phyloP scores from a whole-genome alignment of 2,329 filamentous ascomycete species.

The Nakataea oryzae region DNA sequence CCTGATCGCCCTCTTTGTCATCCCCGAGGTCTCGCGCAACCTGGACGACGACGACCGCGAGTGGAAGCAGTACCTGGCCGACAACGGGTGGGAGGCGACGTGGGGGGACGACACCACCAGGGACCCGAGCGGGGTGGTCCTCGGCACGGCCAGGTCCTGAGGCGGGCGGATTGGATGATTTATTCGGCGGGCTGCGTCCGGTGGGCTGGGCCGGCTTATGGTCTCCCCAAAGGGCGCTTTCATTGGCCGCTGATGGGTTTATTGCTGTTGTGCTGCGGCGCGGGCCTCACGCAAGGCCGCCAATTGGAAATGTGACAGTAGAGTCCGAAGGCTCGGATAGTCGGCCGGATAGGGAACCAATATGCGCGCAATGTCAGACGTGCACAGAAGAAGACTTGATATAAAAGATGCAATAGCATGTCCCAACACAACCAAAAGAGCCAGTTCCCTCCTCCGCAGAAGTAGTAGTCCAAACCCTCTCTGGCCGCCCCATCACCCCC shows the following conservation, averaged over 20 bases:
- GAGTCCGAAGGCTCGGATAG: background rate
- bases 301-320: background rate
- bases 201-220: background rate
- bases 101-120: constrained; percentile 19
- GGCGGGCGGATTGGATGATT: background rate
- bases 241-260: background rate
- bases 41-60: constrained; percentile 31
- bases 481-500: no score
- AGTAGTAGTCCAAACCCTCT: background rate
- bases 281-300: no score
- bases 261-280: background rate
- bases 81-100: constrained; percentile 27
- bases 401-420: background rate
- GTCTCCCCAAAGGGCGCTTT: background rate
- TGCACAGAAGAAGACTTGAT: background rate
- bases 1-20: constrained; percentile 30
- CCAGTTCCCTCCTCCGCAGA: background rate
- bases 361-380: no score
- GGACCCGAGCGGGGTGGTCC: constrained; percentile 14
- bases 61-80: constrained; percentile 31
- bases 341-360: background rate
- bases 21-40: constrained; percentile 22
- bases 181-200: background rate
- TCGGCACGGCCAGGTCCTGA: background rate
- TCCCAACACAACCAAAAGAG: background rate